Base-by-base conservation (phyloP, 306 rosid species). In the Cajanus cajan region DNA sequence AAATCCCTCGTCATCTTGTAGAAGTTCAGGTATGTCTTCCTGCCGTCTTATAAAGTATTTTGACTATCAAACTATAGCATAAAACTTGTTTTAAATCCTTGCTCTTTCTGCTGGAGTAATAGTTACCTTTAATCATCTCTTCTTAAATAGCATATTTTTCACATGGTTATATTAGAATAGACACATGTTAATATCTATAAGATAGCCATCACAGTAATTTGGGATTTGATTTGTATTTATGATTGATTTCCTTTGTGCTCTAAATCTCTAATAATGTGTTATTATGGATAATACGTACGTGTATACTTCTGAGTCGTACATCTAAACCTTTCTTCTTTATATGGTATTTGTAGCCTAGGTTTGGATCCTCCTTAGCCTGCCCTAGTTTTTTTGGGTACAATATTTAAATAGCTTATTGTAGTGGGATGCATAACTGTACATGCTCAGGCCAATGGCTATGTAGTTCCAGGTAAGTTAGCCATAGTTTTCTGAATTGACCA, bases 1-100 rank as follows among this genome's bases (percentile, higher is more conserved):
- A 95, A 86, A 91, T 95, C 81, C 98, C 98, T 62, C 77, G 25
- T 79, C 97, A 91, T 80, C 93, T 92, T 78, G 80, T 85, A 61
- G 98, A 92, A 71, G 73, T 92, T 51, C 98, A 90, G 97, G 98
- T 92, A 83, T 52, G 85, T 80, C 78, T 51, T 71, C 40, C 47
- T 69, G 21, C 80, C 71, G 82, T 28, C n/a, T 63, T 11, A 7
- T 66, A 72, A 59, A 19, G 52, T 47, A 9, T 40, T 82, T 41
- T 64, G 18, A 50, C 57, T 76, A 16, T 48, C 52, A 69, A 43
- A 16, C 39, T 69, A n/a, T 50, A 31, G 54, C 61, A 33, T 64
- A 39, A 52, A 16, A 37, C 5, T 43, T 72, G 10, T 16, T 73
- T 73, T 39, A 68, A 73, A 15, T 73, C 7, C 22, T 33, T 64